A percentile compares a stretch with the other conserved stretches of the same genome.
phyloP scores from a whole-genome alignment of 139 green algal genomes.

The Closterium sp. region DNA sequence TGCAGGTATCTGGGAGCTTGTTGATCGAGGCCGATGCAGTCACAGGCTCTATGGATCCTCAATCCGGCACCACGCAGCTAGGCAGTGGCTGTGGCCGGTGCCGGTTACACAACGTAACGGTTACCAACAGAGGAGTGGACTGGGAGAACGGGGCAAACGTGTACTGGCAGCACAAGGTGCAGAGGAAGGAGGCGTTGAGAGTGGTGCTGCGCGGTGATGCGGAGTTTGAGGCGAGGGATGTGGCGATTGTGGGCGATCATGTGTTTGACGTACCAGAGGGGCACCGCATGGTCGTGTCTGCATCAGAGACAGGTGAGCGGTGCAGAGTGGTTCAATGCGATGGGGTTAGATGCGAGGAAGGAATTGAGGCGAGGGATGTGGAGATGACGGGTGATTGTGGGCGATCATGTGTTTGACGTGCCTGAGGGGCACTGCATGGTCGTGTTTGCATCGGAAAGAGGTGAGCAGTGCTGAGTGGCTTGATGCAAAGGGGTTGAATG shows the following conservation, averaged over 20 bases:
- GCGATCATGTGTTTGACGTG: constrained; percentile 64
- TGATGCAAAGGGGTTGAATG: too few species aligned
- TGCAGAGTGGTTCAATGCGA: too few species aligned
- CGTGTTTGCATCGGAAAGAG: not conserved
- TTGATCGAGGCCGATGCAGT: not conserved
- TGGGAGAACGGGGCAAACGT: constrained; percentile 70
- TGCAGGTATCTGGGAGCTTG: not conserved
- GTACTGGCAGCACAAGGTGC: constrained; percentile 71
- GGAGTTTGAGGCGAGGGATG: constrained; percentile 83
- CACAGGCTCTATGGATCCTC: not conserved
- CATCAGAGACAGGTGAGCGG: too few species aligned
- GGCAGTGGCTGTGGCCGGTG: constrained; percentile 61
- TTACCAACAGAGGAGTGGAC: constrained; percentile 86
- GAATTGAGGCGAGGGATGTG: constrained; percentile 69
- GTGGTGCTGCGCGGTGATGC: constrained; percentile 78
- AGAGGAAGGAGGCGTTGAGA: constrained; percentile 62
- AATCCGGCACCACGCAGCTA: not conserved
- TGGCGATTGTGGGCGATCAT: constrained; percentile 24
- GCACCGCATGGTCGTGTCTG: constrained; percentile 60
- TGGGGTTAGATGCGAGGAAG: too few species aligned
- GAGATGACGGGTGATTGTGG: constrained; percentile 61
- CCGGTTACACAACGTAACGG: constrained; percentile 73
- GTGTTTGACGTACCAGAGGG: constrained; percentile 70
- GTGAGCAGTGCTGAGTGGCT: not conserved
- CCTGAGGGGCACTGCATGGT: constrained; percentile 67